phyloP scores from a whole-genome alignment of 1,284 basidiomycete genomes.

The Peniophora sp. region DNA sequence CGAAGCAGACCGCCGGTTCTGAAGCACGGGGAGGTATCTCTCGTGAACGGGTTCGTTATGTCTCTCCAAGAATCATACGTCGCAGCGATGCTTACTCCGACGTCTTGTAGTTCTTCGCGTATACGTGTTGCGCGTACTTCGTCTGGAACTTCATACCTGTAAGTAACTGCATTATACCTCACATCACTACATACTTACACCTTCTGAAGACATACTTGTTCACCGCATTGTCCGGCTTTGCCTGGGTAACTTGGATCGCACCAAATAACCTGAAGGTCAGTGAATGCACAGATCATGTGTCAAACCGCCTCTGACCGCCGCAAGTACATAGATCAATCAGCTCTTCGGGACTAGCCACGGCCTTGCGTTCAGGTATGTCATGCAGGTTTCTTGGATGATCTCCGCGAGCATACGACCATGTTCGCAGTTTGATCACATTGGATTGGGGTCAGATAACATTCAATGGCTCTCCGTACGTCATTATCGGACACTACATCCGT shows the following conservation, averaged over 20 bases:
- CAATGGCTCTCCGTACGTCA: not conserved
- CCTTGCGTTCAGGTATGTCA: constrained; percentile 3
- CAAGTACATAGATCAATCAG: constrained; percentile 51
- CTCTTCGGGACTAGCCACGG: constrained; percentile 76
- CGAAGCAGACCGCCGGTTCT: not conserved
- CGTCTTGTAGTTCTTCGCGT: not conserved
- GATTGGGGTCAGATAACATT: not conserved
- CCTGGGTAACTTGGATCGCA: constrained; percentile 1
- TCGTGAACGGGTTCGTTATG: not conserved
- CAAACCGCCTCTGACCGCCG: not conserved
- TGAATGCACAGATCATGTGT: not conserved
- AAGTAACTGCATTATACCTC: not conserved
- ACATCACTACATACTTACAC: not conserved
- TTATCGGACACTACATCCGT: not conserved
- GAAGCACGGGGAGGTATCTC: not conserved
- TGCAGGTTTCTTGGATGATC: not conserved
- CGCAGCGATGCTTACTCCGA: no score
- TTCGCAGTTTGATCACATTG: not conserved
- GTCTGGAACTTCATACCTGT: not conserved
- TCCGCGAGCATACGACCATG: not conserved
- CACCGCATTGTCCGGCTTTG: constrained; percentile 1
- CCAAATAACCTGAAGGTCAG: not conserved
- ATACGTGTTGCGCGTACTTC: not conserved
- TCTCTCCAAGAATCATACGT: no score
- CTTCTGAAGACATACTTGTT: not conserved